These are phyloP conservation scores for Ogataea zsoltii DNA, from an alignment of 805 yeast genomes.

Conservation along the genomic window DNA sequence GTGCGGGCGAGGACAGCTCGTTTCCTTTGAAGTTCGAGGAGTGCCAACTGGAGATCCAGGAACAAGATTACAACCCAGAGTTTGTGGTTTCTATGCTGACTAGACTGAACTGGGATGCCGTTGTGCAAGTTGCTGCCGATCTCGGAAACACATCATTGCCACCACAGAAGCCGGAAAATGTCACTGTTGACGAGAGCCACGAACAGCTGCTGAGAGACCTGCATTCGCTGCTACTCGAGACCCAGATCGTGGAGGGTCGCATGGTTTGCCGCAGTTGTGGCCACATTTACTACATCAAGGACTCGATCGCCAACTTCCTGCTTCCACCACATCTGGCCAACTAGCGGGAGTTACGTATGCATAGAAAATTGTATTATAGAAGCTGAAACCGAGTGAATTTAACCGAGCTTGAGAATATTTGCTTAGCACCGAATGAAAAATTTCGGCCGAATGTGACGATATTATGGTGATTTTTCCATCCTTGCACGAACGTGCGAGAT, in stretches of 20 bases:
- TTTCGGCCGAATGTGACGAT: background rate
- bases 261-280: constrained; percentile 87
- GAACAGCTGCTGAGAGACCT: constrained; percentile 68
- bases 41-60: constrained; percentile 74
- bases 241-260: constrained; percentile 83
- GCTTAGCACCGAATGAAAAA: background rate
- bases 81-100: constrained; percentile 75
- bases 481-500: no score
- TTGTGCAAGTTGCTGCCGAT: constrained; percentile 74
- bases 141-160: constrained; percentile 67
- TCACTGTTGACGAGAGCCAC: constrained; percentile 43
- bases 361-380: background rate
- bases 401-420: no score
- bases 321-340: constrained; percentile 90
- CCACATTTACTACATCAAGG: constrained; percentile 86
- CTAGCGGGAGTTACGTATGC: constrained; percentile 4
- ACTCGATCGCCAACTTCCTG: constrained; percentile 89
- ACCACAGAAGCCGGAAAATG: constrained; percentile 56
- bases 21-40: constrained; percentile 76
- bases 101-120: constrained; percentile 86
- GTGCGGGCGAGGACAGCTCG: constrained; percentile 71
- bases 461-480: no score
- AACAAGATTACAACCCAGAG: constrained; percentile 78
- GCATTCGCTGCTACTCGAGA: constrained; percentile 78
- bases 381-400: no score